Evolutionary conservation across 2,329 filamentous ascomycete species (phyloP), one percentile per base, ranked within the genome.

Genomic region (Diaporthe destruens): DNA sequence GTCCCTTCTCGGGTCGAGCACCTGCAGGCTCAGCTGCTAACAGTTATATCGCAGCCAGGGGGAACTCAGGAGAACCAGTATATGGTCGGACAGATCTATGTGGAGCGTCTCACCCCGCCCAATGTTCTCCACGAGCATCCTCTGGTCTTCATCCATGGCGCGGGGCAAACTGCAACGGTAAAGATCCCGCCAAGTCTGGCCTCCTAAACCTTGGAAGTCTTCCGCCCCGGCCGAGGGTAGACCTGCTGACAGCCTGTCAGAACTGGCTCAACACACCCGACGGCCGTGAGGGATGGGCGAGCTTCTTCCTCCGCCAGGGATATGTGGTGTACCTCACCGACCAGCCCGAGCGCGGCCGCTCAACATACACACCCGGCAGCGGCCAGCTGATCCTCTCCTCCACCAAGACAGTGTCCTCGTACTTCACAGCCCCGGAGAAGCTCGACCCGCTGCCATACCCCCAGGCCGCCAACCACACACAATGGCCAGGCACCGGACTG

Each of bases 191-290:
- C 3, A 11, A 6, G n/a, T 20, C 14, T 11, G 12, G 23, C 5
- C n/a, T n/a, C 6, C 14, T 11, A 3, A 16, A 9, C 29, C 29
- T 29, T 29, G 29, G 29, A 29, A 29, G 29, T 14, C 25, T n/a
- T 3, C 8, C 3, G 8, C 8, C 42, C 3, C 18, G 2, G 3
- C 3, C 6, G 4, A 4, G 2, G 18, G 25, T 44, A 7, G 23
- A 16, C 23, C 11, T 14, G 1, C 57, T 63, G 39, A 63, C 25
- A 14, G 1, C 1, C 4, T 3, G 1, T 16, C 63, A 84, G 81
- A 77, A 83, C 61, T 85, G 82, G 81, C 76, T 84, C 18, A 83
- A 83, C 49, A 88, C 86, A 23, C 86, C 87, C 7, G 85, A 88
- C 70, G 81, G 82, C 18, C 76, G 80, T 1, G 79, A 80, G 1